These are phyloP conservation scores for Aspergillus affinis DNA, from an alignment of 495 filamentous ascomycete species.

Conservation along the genomic window DNA sequence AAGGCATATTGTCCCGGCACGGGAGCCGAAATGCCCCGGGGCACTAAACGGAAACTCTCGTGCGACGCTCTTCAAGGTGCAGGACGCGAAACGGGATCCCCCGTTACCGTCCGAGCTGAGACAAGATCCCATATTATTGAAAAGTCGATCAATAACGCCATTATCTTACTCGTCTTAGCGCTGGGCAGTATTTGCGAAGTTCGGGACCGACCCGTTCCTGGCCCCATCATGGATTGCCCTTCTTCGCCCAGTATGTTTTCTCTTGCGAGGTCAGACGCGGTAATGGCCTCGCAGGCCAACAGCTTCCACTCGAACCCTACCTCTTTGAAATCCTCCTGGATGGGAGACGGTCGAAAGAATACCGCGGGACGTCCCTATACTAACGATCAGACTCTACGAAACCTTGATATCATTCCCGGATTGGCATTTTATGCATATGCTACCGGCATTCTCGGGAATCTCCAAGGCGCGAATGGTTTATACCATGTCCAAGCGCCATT, in stretches of 20 bases:
- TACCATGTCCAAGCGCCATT: constrained; percentile 80
- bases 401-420: constrained; percentile 84
- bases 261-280: not conserved
- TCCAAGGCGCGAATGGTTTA: constrained; percentile 73
- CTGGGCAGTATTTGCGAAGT: constrained; percentile 72
- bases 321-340: not conserved
- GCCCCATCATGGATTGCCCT: not conserved
- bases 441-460: constrained; percentile 78
- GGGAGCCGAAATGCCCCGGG: constrained; percentile 17
- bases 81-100: not conserved
- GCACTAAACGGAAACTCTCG: constrained; percentile 25
- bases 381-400: constrained; percentile 41
- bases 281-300: not conserved
- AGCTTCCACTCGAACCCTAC: not conserved
- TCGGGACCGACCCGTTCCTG: constrained; percentile 47
- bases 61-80: constrained; percentile 5
- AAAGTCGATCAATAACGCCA: constrained; percentile 55
- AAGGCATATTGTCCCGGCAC: constrained; percentile 4
- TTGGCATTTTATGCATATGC: constrained; percentile 85
- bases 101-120: constrained; percentile 2
- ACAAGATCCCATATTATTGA: not conserved
- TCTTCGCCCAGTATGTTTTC: not conserved
- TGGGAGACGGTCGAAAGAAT: not conserved
- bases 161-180: constrained; percentile 74
- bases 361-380: not conserved